Evolutionary conservation across 768 basidiomycete species (phyloP).

Genomic region (Hysterangium stoloniferum): DNA sequence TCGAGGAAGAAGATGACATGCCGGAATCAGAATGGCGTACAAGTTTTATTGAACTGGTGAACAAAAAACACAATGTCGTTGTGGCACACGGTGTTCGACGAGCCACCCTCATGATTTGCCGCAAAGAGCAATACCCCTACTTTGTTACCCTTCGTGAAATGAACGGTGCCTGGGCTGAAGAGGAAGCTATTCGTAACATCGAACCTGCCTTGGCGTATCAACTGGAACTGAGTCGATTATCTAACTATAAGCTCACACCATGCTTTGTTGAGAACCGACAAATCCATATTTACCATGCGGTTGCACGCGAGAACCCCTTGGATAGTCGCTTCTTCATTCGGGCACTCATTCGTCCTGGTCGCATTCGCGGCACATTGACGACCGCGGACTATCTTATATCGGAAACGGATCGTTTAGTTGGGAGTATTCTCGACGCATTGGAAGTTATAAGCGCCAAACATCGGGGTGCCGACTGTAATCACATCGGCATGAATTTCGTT

Average conservation of each 20-base stretch:
- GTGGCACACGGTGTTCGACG: conserved; percentile 79
- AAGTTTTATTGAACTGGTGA: conserved; percentile 63
- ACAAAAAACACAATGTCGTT: conserved; percentile 56
- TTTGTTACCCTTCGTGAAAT: conserved; percentile 86
- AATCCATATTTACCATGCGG: conserved; percentile 95
- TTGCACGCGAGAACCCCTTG: conserved; percentile 93
- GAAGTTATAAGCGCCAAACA: conserved; percentile 89
- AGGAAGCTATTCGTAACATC: conserved; percentile 94
- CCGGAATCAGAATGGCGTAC: conserved; percentile 70
- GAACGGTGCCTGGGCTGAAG: conserved; percentile 78
- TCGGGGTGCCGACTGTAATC: conserved; percentile 93
- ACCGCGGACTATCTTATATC: conserved; percentile 98
- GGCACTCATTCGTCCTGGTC: conserved; percentile 91
- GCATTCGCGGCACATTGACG: conserved; percentile 85
- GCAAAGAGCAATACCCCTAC: conserved; percentile 83
- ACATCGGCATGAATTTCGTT: conserved; percentile 98
- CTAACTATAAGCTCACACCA: conserved; percentile 95
- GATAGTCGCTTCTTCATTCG: conserved; percentile 98
- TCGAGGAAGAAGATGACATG: conserved; percentile 72
- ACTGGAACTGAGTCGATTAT: conserved; percentile 91
- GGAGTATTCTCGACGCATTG: conserved; percentile 86
- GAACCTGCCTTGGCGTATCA: conserved; percentile 98
- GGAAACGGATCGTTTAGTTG: conserved; percentile 95
- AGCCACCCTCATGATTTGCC: conserved; percentile 86
- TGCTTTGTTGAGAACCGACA: conserved; percentile 95